Percentiles rank a stretch among this genome's conserved stretches.
These are phyloP conservation scores for Bidens hawaiensis DNA, from an alignment of 140 eudicot species.

Conservation along the genomic window DNA sequence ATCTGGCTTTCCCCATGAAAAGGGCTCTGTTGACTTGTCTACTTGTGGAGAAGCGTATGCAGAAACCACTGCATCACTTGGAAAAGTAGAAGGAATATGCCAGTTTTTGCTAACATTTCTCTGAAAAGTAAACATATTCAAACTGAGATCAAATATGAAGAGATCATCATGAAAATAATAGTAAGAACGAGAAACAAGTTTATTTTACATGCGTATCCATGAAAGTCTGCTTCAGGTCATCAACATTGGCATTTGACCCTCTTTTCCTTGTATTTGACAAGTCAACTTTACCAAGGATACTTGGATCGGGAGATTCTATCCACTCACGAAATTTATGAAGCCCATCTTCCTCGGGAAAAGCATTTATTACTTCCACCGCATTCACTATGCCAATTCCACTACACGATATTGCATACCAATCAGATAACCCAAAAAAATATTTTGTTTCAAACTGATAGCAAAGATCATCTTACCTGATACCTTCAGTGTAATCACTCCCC, in stretches of 20 bases:
- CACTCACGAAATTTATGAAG: conserved; percentile 86
- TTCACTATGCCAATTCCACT: conserved; percentile 97
- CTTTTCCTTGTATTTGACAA: conserved; percentile 36
- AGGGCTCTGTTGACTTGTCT: conserved; percentile 88
- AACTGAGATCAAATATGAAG: neutral
- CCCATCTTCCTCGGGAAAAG: conserved; percentile 90
- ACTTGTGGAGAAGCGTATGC: conserved; percentile 89
- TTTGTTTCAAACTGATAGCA: neutral
- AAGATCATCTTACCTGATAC: conserved; percentile 55
- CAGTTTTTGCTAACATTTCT: conserved; percentile 97
- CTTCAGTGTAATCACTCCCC: conserved; percentile 99
- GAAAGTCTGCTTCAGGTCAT: conserved; percentile 47
- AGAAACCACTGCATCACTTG: conserved; percentile 79
- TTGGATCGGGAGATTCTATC: conserved; percentile 97
- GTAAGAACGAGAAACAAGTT: neutral
- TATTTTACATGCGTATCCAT: conserved; percentile 81
- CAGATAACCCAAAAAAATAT: neutral
- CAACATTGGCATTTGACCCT: conserved; percentile 33
- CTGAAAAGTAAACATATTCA: conserved; percentile 32
- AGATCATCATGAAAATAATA: neutral
- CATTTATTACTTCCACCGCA: conserved; percentile 94
- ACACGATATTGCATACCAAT: conserved; percentile 7
- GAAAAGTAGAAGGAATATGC: conserved; percentile 90
- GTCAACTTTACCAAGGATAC: conserved; percentile 59
- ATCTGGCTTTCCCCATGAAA: conserved; percentile 97